These are phyloP conservation scores for Penicillium goetzii DNA, from an alignment of 495 filamentous ascomycete genomes.

Conservation along the genomic window DNA sequence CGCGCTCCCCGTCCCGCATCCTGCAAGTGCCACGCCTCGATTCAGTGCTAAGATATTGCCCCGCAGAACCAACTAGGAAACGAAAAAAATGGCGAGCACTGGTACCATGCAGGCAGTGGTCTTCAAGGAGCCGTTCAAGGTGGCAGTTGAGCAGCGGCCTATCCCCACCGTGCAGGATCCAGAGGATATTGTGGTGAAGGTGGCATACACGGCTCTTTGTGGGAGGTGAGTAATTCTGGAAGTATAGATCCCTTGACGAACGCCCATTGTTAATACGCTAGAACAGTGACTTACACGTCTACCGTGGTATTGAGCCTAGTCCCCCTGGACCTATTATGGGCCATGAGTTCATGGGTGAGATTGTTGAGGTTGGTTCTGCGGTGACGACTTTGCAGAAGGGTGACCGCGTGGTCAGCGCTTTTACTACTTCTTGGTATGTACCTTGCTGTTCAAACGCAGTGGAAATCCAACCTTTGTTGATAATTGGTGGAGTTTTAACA, in stretches of 20 bases:
- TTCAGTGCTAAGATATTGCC: neutral
- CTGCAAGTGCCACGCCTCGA: slow-evolving; percentile 11
- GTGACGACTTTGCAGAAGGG: slow-evolving; percentile 75
- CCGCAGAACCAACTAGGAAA: neutral
- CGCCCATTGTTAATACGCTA: neutral
- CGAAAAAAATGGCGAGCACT: slow-evolving; percentile 15
- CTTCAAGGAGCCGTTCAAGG: slow-evolving; percentile 52
- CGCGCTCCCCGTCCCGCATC: neutral
- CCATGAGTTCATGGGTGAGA: slow-evolving; percentile 77
- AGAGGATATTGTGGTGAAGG: slow-evolving; percentile 83
- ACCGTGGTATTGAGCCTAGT: slow-evolving; percentile 75
- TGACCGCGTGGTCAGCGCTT: slow-evolving; percentile 79
- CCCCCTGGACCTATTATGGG: slow-evolving; percentile 70
- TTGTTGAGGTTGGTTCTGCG: slow-evolving; percentile 66
- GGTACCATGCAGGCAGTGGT: slow-evolving; percentile 55
- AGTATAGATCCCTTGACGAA: neutral
- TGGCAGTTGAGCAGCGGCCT: slow-evolving; percentile 52
- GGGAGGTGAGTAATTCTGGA: slow-evolving; percentile 67
- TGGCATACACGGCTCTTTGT: slow-evolving; percentile 83
- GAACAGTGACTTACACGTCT: slow-evolving; percentile 83
- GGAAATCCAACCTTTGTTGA: neutral
- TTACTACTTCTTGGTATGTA: slow-evolving; percentile 83
- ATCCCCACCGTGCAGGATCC: slow-evolving; percentile 65
- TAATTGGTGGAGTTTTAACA: slow-evolving; percentile 15
- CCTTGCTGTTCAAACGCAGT: neutral